Percentiles rank a stretch among this genome's conserved stretches.
Evolutionary conservation across 2,329 filamentous ascomycete species (phyloP).

Genomic region (Plectosphaerella sp.): DNA sequence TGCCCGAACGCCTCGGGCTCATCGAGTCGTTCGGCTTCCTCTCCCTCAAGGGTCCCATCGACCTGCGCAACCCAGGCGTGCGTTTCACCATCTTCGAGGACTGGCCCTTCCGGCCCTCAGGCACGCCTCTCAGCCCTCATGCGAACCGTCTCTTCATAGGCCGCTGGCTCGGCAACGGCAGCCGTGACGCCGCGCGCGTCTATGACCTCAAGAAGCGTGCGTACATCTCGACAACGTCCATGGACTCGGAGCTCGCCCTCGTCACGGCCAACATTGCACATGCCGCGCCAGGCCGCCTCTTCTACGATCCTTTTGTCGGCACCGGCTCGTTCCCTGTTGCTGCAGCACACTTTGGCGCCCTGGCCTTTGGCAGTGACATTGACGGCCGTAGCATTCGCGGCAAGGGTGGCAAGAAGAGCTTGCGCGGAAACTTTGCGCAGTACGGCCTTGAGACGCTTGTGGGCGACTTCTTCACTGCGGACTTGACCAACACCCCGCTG

Average conservation of each 20-base stretch:
- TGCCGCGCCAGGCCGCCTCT: slow-evolving; percentile 75
- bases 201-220: slow-evolving; percentile 90
- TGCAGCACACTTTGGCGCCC: slow-evolving; percentile 83
- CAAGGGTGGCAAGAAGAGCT: slow-evolving; percentile 46
- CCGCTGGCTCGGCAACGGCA: slow-evolving; percentile 62
- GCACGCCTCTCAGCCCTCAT: slow-evolving; percentile 44
- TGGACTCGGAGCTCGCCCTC: slow-evolving; percentile 92
- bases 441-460: slow-evolving; percentile 66
- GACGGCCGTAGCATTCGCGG: slow-evolving; percentile 87
- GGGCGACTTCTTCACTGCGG: slow-evolving; percentile 76
- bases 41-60: slow-evolving; percentile 71
- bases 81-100: slow-evolving; percentile 81
- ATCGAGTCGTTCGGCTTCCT: slow-evolving; percentile 82
- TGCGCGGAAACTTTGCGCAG: slow-evolving; percentile 73
- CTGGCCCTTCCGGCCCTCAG: slow-evolving; percentile 54
- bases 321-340: slow-evolving; percentile 91
- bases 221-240: slow-evolving; percentile 94
- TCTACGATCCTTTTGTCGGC: slow-evolving; percentile 94
- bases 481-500: slow-evolving; percentile 84
- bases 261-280: slow-evolving; percentile 88
- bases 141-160: slow-evolving; percentile 58
- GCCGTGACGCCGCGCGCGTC: slow-evolving; percentile 62
- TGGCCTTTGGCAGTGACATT: slow-evolving; percentile 84
- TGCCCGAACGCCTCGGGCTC: slow-evolving; percentile 60
- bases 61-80: slow-evolving; percentile 68